Percentiles rank a stretch among this genome's conserved stretches.
Conservation (phyloP, 108 stramenopile genomes). For the Stephanodiscus triporus region DNA sequence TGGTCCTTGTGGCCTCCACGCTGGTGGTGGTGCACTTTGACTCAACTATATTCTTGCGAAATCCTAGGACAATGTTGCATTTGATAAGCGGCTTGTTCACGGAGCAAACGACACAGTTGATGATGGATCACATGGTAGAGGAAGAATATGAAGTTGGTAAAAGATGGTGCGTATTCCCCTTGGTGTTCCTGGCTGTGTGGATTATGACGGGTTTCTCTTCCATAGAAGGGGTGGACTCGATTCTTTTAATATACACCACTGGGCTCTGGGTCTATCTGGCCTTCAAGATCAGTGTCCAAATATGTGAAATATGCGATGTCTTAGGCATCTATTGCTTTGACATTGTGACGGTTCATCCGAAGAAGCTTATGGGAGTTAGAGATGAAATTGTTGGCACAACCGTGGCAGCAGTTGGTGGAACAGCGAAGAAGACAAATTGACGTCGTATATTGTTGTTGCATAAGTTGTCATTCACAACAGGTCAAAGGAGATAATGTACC, state of each 20-base stretch:
- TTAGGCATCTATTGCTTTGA: conserved; percentile 90
- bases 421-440: conserved; percentile 1
- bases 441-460: background rate
- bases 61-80: conserved; percentile 70
- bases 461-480: background rate
- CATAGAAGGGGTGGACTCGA: conserved; percentile 12
- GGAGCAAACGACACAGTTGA: conserved; percentile 81
- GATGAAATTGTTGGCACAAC: background rate
- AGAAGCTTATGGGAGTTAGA: conserved; percentile 6
- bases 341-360: conserved; percentile 60
- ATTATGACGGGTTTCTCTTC: conserved; percentile 26
- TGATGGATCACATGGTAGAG: conserved; percentile 83
- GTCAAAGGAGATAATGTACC: no score
- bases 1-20: conserved; percentile 38
- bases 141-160: conserved; percentile 42
- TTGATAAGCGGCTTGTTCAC: conserved; percentile 70
- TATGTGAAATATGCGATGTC: conserved; percentile 76
- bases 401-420: background rate
- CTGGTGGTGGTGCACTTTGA: conserved; percentile 51
- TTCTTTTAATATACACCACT: conserved; percentile 56
- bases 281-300: conserved; percentile 58
- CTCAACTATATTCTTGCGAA: conserved; percentile 44
- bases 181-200: conserved; percentile 50
- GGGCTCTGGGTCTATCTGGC: conserved; percentile 59
- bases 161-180: conserved; percentile 63